Evolutionary conservation across 257 asterid genomes (phyloP).

Genomic region (Ilex asprella): DNA sequence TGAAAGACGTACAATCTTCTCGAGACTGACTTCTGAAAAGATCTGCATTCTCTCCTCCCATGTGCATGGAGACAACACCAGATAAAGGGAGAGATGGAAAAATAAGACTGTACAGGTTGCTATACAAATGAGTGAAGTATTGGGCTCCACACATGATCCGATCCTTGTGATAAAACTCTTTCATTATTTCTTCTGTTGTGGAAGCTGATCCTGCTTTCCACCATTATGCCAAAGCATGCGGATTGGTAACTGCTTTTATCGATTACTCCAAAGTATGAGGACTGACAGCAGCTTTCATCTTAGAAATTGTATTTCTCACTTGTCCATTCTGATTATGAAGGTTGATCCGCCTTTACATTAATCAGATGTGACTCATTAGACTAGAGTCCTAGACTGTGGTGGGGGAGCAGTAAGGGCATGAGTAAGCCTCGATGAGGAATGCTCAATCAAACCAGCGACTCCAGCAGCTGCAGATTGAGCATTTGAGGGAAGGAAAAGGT

Average conservation of each 20-base stretch:
- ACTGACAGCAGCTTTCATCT: no score
- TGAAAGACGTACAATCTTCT: no score
- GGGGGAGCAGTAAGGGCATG: constrained; percentile 86
- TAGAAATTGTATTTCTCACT: no score
- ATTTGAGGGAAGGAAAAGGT: constrained; percentile 94
- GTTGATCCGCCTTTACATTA: constrained; percentile 38
- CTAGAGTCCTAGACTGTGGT: constrained; percentile 43
- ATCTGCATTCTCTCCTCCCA: no score
- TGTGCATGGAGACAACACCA: no score
- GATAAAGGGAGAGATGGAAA: not conserved
- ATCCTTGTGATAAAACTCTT: not conserved
- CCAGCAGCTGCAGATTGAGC: constrained; percentile 99
- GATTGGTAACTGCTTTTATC: not conserved
- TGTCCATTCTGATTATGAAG: not conserved
- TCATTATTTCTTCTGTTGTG: no score
- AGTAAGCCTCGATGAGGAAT: constrained; percentile 68
- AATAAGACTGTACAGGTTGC: not conserved
- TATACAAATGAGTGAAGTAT: not conserved
- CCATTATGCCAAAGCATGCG: not conserved
- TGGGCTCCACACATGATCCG: not conserved
- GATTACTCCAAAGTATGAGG: no score
- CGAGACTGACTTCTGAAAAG: no score
- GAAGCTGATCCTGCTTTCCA: not conserved
- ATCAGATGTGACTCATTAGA: constrained; percentile 34
- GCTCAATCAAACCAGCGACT: constrained; percentile 94